Percentiles rank a stretch among this genome's conserved stretches.
Conservation (phyloP, 371 early-diverging fungal species). For the Gilbertella persicaria region DNA sequence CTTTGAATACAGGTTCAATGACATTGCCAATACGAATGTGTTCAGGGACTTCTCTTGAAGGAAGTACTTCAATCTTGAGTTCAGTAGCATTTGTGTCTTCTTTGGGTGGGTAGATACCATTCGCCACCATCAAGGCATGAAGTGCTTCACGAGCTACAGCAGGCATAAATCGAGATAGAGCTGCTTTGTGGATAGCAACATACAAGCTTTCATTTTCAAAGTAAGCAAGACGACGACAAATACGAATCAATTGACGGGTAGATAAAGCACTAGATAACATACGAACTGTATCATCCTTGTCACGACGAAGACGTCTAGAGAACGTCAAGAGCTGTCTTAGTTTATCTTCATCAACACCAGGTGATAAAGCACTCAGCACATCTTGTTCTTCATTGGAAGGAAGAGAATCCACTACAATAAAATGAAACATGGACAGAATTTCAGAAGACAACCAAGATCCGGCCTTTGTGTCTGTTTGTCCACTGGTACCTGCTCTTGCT, state of each 20-base stretch:
- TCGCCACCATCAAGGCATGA: conserved; percentile 61
- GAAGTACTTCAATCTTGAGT: conserved; percentile 61
- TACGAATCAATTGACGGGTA: conserved; percentile 78
- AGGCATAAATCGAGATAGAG: conserved; percentile 78
- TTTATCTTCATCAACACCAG: conserved; percentile 60
- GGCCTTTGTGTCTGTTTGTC: conserved; percentile 45
- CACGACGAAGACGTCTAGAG: conserved; percentile 65
- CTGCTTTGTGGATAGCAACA: conserved; percentile 72
- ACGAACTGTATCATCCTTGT: conserved; percentile 67
- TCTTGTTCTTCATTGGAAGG: conserved; percentile 67
- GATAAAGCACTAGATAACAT: conserved; percentile 66
- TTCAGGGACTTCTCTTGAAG: conserved; percentile 50
- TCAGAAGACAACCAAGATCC: conserved; percentile 76
- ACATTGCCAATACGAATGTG: conserved; percentile 60
- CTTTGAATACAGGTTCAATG: conserved; percentile 54
- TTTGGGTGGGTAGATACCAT: conserved; percentile 59
- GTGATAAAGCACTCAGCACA: conserved; percentile 62
- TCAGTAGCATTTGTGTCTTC: conserved; percentile 24
- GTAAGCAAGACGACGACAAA: conserved; percentile 69
- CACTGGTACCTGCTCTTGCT: conserved; percentile 60
- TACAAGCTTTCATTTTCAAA: conserved; percentile 73
- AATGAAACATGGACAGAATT: conserved; percentile 74
- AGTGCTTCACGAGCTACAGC: conserved; percentile 67
- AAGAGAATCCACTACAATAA: conserved; percentile 70
- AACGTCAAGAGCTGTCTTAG: conserved; percentile 62